Base-by-base conservation (phyloP, 1,284 basidiomycete genomes). In the Paramarasmius palmivorus region DNA sequence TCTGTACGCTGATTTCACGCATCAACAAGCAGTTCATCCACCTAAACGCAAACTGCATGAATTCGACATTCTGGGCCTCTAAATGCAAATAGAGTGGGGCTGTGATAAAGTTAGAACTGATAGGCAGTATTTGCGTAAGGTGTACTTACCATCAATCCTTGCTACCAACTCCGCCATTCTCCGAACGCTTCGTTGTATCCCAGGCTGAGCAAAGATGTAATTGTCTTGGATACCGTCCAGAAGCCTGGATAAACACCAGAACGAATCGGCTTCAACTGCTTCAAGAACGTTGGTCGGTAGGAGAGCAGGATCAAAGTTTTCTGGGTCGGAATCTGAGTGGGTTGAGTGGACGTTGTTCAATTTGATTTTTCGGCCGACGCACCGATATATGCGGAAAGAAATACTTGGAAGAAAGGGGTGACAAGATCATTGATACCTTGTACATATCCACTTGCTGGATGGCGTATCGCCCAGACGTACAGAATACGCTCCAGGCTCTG, bases 21-120 rank as follows among this genome's bases (percentile, higher is more conserved):
- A 98, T 97, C 55, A 98, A 78, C 50, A 98, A 73, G 67, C 95
- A 97, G 67, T 98, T 98, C 92, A 98, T 97, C 95, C 95, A 98
- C 47, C 95, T 80, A 73, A 98, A 98, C 37, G 95, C 94, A 61
- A 98, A 98, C 68, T 98, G 95, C 86, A 98, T 96, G 65, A 96
- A 98, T 73, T 98, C 94, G 61, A 98, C 94, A 62, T 91, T 92
- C 70, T 98, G 88, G 12, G 86, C 76, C 57, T 90, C 88, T 35
- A 98, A 79, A 71, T 98, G 95, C 2, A 83, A 73, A 3, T 87
- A 81, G 15, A 98, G 78, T 1, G 92, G 90, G 19, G 88, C 92
- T 94, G 57, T 46, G n/a, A 17, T 42, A 44, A 20, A 39, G n/a
- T 36, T 25, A 45, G 52, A 25, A 35, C 9, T 46, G 52, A 34